phyloP scores from a whole-genome alignment of 2,329 filamentous ascomycete genomes.

The Diaporthe vexans region DNA sequence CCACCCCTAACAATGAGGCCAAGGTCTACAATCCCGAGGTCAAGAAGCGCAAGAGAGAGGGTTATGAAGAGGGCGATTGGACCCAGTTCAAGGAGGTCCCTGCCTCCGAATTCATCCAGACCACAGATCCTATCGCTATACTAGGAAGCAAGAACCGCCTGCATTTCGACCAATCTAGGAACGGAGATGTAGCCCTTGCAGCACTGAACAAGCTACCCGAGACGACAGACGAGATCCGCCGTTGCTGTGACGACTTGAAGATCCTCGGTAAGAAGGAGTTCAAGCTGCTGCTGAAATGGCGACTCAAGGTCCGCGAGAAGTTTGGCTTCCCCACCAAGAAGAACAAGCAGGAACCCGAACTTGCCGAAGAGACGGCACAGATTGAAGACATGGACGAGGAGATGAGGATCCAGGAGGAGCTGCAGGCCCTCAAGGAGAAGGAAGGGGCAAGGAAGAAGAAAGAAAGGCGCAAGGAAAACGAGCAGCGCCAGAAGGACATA shows the following conservation, averaged over 20 bases:
- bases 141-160: slow-evolving; percentile 88
- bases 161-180: slow-evolving; percentile 83
- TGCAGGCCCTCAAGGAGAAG: slow-evolving; percentile 85
- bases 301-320: slow-evolving; percentile 87
- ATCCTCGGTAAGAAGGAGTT: slow-evolving; percentile 96
- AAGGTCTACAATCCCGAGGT: slow-evolving; percentile 98
- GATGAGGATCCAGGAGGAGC: slow-evolving; percentile 87
- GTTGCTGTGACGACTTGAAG: slow-evolving; percentile 86
- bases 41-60: slow-evolving; percentile 97
- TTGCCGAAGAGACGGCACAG: slow-evolving; percentile 80
- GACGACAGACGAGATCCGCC: slow-evolving; percentile 85
- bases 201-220: slow-evolving; percentile 89
- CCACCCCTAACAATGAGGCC: slow-evolving; percentile 93
- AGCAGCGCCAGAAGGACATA: slow-evolving; percentile 93
- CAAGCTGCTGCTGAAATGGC: slow-evolving; percentile 89
- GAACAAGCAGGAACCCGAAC: slow-evolving; percentile 59
- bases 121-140: slow-evolving; percentile 91
- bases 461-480: slow-evolving; percentile 88
- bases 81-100: slow-evolving; percentile 91
- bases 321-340: slow-evolving; percentile 90
- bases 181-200: slow-evolving; percentile 87
- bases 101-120: slow-evolving; percentile 95
- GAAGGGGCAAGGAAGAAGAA: slow-evolving; percentile 84
- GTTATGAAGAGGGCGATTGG: slow-evolving; percentile 97
- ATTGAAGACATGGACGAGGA: slow-evolving; percentile 96